These are phyloP conservation scores for Aureobasidium sp. DNA, from an alignment of 2,329 filamentous ascomycete genomes.

Conservation along the genomic window DNA sequence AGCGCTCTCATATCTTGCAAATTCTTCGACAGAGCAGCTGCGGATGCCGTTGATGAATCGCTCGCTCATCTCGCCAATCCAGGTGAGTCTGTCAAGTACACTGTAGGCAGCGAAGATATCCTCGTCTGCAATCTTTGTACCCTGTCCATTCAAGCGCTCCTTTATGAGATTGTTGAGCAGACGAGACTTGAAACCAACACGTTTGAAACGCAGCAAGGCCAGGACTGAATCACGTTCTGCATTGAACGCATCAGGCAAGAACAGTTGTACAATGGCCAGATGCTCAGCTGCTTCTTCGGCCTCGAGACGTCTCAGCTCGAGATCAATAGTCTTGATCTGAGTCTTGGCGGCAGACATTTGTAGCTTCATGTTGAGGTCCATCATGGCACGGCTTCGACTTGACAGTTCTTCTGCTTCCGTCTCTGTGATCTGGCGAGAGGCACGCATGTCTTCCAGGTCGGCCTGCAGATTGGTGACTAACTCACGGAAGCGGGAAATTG, in stretches of 20 bases:
- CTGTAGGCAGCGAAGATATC: constrained; percentile 75
- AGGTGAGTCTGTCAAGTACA: constrained; percentile 75
- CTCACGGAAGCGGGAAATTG: constrained; percentile 79
- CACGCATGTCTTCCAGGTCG: constrained; percentile 85
- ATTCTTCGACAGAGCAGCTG: constrained; percentile 70
- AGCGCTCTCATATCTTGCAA: constrained; percentile 70
- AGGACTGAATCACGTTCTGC: constrained; percentile 79
- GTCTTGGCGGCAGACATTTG: constrained; percentile 85
- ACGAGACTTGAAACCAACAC: constrained; percentile 80
- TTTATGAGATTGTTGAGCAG: constrained; percentile 72
- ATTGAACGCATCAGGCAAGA: constrained; percentile 78
- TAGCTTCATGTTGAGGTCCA: constrained; percentile 92
- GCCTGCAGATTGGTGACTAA: constrained; percentile 78
- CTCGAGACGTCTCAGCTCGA: constrained; percentile 79
- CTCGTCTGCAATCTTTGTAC: constrained; percentile 64
- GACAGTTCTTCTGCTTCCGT: constrained; percentile 86
- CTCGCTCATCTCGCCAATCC: constrained; percentile 75
- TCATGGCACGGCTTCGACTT: constrained; percentile 83
- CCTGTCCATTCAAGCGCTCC: constrained; percentile 64
- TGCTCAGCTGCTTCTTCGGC: constrained; percentile 86
- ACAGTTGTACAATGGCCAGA: constrained; percentile 79
- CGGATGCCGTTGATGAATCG: constrained; percentile 76
- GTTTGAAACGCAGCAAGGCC: constrained; percentile 78
- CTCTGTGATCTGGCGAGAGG: constrained; percentile 87
- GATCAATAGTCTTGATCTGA: constrained; percentile 87